These are phyloP conservation scores for Boletus barrowsii DNA, from an alignment of 768 basidiomycete species.

Conservation along the genomic window DNA sequence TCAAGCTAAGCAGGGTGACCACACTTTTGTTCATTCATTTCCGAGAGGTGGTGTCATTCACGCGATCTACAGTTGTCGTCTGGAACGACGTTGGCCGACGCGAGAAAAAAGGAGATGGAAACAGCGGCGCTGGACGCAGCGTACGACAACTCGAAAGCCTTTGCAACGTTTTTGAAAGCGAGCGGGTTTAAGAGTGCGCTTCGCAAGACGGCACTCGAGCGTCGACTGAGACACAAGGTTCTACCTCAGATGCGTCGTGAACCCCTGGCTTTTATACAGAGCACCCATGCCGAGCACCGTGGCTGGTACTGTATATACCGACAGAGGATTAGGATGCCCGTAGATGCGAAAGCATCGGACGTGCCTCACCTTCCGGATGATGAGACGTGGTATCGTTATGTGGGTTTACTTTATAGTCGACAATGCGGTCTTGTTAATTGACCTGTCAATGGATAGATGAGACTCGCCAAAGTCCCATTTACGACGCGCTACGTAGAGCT, in stretches of 20 bases:
- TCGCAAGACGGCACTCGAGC: constrained; percentile 20
- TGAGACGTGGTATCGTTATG: constrained; percentile 36
- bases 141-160: constrained; percentile 42
- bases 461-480: constrained; percentile 13
- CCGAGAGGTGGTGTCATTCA: background rate
- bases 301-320: background rate
- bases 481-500: constrained; percentile 21
- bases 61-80: constrained; percentile 11
- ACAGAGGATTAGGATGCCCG: constrained; percentile 23
- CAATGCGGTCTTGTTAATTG: background rate
- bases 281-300: background rate
- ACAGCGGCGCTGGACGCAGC: constrained; percentile 14
- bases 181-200: constrained; percentile 20
- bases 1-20: constrained; percentile 21
- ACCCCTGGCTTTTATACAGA: background rate
- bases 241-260: constrained; percentile 38
- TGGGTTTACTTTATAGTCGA: constrained; percentile 6
- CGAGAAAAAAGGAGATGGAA: constrained; percentile 1
- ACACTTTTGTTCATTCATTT: background rate
- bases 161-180: constrained; percentile 31
- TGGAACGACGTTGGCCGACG: constrained; percentile 6
- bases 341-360: constrained; percentile 28
- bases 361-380: constrained; percentile 35
- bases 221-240: constrained; percentile 31
- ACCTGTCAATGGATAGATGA: constrained; percentile 11